Evolutionary conservation across 2,329 filamentous ascomycete species (phyloP), one percentile per base, ranked within the genome.

Genomic region (Ceratocystis diversiconidia): DNA sequence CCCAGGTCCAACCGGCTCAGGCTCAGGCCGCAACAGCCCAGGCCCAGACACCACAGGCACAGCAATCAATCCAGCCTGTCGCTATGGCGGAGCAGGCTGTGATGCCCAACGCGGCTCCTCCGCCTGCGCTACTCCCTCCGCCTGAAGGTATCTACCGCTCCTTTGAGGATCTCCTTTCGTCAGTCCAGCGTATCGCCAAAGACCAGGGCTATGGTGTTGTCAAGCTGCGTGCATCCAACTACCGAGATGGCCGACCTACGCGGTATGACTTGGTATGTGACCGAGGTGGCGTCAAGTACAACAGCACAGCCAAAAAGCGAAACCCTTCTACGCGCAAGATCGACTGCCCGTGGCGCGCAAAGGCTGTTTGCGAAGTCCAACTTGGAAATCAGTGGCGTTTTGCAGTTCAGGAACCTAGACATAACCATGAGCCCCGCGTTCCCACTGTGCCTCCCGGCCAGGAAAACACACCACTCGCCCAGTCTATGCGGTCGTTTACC

Each of bases 321-420:
- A 85, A 83, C 70, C 82, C 82, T 1, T 84, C 81, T 64, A 85
- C 82, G 55, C 81, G 82, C 71, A 85, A 85, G 74, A 81, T 85
- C 65, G 82, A 85, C 72, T 85, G 82, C 66, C 82, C 82, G 10
- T 85, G 83, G 75, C 80, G 82, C 63, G 82, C 82, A 65, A 85
- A 85, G 74, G 82, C 82, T 28, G 82, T 85, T 25, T 85, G 82
- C 68, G 82, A 85, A 71, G 82, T 85, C 5, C 82, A 84, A 72
- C 75, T 85, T 10, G 79, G 79, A 52, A 83, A 85, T 68, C 82
- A 84, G 73, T 85, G 82, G 82, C 80, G 82, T n/a, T 85, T 85
- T 68, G 80, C 79, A 6, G 79, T 85, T 10, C 82, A 85, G 68
- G 81, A 84, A 66, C 73, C 77, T n/a, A 77, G 81, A 15, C 82